These are phyloP conservation scores for Diaporthe velutina DNA, from an alignment of 2,329 filamentous ascomycete species.

Conservation along the genomic window DNA sequence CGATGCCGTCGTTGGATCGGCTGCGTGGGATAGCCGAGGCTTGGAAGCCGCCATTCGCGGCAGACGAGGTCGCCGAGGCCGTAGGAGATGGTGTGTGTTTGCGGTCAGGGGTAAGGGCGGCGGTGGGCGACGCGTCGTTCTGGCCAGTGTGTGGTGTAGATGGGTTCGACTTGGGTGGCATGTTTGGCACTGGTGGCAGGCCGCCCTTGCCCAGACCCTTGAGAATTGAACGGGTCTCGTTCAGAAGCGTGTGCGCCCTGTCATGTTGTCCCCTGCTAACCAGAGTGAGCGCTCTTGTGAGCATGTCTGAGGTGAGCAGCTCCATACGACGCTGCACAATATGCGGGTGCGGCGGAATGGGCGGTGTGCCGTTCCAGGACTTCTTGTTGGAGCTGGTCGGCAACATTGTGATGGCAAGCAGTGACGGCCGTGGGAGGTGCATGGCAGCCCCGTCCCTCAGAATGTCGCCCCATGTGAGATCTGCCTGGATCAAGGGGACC, in stretches of 20 bases:
- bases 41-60: conserved; percentile 48
- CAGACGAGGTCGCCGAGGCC: conserved; percentile 52
- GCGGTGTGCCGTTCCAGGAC: conserved; percentile 75
- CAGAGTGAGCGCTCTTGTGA: conserved; percentile 90
- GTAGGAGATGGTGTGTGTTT: conserved; percentile 69
- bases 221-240: conserved; percentile 93
- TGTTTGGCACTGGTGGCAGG: conserved; percentile 86
- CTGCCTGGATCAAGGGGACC: conserved; percentile 93
- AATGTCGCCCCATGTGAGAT: conserved; percentile 93
- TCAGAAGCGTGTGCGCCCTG: conserved; percentile 89
- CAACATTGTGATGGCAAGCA: conserved; percentile 96
- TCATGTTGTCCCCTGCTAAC: conserved; percentile 94
- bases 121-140: conserved; percentile 58
- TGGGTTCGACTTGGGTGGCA: conserved; percentile 60
- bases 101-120: conserved; percentile 63
- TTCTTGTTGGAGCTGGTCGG: conserved; percentile 75
- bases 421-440: conserved; percentile 88
- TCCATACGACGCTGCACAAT: conserved; percentile 99
- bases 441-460: conserved; percentile 88
- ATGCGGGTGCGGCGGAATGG: conserved; percentile 93
- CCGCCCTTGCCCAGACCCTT: conserved; percentile 97
- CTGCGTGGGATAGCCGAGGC: conserved; percentile 60
- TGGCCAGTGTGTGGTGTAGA: conserved; percentile 60
- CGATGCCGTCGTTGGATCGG: conserved; percentile 69
- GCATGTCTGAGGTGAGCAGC: conserved; percentile 96